Evolutionary conservation across 2,329 filamentous ascomycete species (phyloP), one percentile per base, ranked within the genome.

Genomic region (Didymella exigua): DNA sequence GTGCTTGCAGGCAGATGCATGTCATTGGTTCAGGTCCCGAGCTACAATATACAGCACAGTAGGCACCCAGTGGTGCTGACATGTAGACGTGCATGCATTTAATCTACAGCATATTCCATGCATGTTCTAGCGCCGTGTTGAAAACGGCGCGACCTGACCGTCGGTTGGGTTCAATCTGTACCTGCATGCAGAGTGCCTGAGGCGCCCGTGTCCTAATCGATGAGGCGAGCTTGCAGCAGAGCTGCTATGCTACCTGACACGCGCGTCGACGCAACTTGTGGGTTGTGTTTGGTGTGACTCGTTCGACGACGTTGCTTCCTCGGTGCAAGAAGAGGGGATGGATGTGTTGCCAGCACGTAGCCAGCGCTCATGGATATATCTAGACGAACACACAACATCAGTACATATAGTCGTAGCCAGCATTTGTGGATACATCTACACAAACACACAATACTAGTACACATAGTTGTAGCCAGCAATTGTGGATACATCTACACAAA

Each of bases 331-430:
- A 26, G 24, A 26, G 5, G 24, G 5, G 9, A 18, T 21, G 30
- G 45, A 18, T 38, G 19, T 18, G 19, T 36, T 5, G 29, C 38
- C 23, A 11, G 29, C 30, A 7, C n/a, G 23, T 27, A 6, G 21
- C 34, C 41, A 33, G 31, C 21, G 34, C 21, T 37, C 31, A 43
- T 54, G 50, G 44, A 34, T 34, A 21, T 36, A 36, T 36, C 33
- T 56, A 56, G 48, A 56, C 54, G 19, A 54, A 51, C 31, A 51
- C 48, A 56, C 54, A 56, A 38, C 52, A 56, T 55, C 52, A 55
- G 46, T 55, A 55, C 52, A 55, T 42, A 30, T 50, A 19, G 13
- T 37, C 41, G n/a, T n/a, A n/a, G n/a, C n/a, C n/a, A n/a, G n/a
- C n/a, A n/a, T n/a, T n/a, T n/a, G n/a, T n/a, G n/a, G n/a, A n/a